Evolutionary conservation across 2,329 filamentous ascomycete species (phyloP).

Genomic region (Colletotrichum sidae): DNA sequence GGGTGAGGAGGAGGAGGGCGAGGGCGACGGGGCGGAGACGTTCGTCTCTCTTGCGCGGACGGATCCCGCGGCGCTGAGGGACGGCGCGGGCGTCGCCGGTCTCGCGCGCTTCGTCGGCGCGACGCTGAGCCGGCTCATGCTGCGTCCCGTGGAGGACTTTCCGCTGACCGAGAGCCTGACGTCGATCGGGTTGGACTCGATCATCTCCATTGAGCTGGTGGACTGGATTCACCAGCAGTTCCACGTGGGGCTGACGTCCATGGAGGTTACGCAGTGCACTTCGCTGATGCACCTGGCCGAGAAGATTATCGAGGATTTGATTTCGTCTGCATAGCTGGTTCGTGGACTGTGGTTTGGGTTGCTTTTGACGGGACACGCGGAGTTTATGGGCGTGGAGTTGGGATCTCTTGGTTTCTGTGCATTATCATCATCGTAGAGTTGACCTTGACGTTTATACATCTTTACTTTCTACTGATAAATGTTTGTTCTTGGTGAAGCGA

Average conservation of each 20-base stretch:
- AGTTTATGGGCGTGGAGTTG: too few relatives aligned
- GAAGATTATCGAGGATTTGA: slow-evolving; percentile 15
- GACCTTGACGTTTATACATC: too few relatives aligned
- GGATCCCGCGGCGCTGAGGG: slow-evolving; percentile 12
- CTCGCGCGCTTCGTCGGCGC: slow-evolving; percentile 25
- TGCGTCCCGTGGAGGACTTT: slow-evolving; percentile 23
- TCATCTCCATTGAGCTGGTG: slow-evolving; percentile 30
- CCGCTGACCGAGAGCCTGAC: slow-evolving; percentile 17
- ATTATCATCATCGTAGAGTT: too few relatives aligned
- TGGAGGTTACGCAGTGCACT: slow-evolving; percentile 28
- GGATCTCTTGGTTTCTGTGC: too few relatives aligned
- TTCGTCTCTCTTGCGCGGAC: slow-evolving; percentile 19
- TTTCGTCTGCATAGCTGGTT: too few relatives aligned
- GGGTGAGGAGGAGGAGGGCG: background rate
- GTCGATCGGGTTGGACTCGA: slow-evolving; percentile 24
- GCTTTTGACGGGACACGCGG: too few relatives aligned
- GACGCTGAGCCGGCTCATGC: slow-evolving; percentile 15
- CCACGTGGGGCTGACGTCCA: slow-evolving; percentile 17
- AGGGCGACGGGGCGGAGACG: slow-evolving; percentile 9
- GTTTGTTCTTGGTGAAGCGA: too few relatives aligned
- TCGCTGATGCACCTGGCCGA: slow-evolving; percentile 21
- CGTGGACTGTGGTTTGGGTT: too few relatives aligned
- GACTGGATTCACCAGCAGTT: slow-evolving; percentile 33
- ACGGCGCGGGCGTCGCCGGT: background rate
- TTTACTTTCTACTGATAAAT: too few relatives aligned